Evolutionary conservation across 495 filamentous ascomycete species (phyloP).

Genomic region (Chaetomium cochliodes): DNA sequence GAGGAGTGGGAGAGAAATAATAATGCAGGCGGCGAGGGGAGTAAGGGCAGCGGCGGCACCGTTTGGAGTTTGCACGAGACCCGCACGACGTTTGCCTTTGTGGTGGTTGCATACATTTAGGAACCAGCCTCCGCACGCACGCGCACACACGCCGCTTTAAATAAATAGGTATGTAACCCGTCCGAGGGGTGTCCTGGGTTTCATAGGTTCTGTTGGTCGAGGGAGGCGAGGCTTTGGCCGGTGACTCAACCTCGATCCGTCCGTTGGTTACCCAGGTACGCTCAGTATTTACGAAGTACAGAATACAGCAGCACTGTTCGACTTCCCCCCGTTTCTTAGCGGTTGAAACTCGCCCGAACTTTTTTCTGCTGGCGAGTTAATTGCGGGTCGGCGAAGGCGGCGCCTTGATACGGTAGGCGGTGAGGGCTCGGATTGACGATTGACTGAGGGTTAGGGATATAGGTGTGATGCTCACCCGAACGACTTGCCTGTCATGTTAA

Average conservation of each 20-base stretch:
- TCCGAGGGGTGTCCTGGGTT: not conserved
- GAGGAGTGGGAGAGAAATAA: not conserved
- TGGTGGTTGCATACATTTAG: constrained; percentile 4
- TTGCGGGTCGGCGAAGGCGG: not conserved
- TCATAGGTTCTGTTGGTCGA: not conserved
- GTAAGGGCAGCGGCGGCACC: not conserved
- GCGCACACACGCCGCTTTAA: constrained; percentile 3
- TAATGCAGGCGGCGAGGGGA: not conserved
- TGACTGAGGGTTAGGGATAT: constrained; percentile 1
- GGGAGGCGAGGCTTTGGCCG: not conserved
- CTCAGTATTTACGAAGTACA: too few relatives aligned
- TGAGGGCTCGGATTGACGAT: not conserved
- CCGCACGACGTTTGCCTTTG: not conserved
- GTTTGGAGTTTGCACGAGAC: not conserved
- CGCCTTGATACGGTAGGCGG: constrained; percentile 1
- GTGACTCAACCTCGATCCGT: constrained; percentile 5
- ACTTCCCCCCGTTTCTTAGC: not conserved
- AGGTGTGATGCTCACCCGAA: too few relatives aligned
- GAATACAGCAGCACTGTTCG: too few relatives aligned
- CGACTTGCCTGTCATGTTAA: not conserved
- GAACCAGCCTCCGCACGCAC: not conserved
- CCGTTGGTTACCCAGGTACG: too few relatives aligned
- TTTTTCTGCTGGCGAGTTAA: constrained; percentile 13
- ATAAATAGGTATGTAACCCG: too few relatives aligned
- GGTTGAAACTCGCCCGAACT: not conserved